Percentiles rank a stretch among this genome's conserved stretches.
These are phyloP conservation scores for Kwoniella europaea DNA, from an alignment of 768 basidiomycete genomes.

Conservation along the genomic window DNA sequence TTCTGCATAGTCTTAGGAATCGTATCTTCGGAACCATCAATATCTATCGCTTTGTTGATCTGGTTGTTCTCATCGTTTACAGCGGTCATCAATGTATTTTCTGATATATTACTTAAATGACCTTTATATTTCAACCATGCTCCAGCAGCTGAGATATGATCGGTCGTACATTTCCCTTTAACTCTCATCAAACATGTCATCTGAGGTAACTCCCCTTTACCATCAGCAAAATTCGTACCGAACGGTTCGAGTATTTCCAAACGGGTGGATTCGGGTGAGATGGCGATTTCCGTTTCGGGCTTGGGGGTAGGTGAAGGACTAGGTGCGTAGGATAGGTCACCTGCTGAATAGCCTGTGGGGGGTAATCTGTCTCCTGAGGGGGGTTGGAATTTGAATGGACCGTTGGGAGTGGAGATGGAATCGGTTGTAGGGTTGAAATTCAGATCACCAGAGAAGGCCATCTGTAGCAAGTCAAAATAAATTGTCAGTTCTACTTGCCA, in stretches of 20 bases:
- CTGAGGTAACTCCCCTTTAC: constrained; percentile 72
- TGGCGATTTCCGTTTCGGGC: constrained; percentile 76
- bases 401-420: constrained; percentile 67
- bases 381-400: constrained; percentile 81
- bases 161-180: constrained; percentile 98
- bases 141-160: constrained; percentile 97
- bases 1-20: constrained; percentile 90
- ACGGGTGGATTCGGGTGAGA: constrained; percentile 77
- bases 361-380: constrained; percentile 87
- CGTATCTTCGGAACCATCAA: constrained; percentile 68
- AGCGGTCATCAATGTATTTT: constrained; percentile 92
- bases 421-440: constrained; percentile 94
- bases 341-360: constrained; percentile 75
- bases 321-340: constrained; percentile 75
- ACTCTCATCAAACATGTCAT: constrained; percentile 88
- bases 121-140: constrained; percentile 99
- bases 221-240: constrained; percentile 68
- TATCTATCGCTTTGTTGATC: constrained; percentile 88
- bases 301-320: constrained; percentile 72
- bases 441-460: constrained; percentile 92
- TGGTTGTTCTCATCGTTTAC: constrained; percentile 93
- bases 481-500: neutral
- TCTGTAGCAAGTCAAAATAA: constrained; percentile 49
- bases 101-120: constrained; percentile 92
- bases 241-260: constrained; percentile 89